phyloP scores from a whole-genome alignment of 352 stramenopile species.

The Phytophthora quininea region DNA sequence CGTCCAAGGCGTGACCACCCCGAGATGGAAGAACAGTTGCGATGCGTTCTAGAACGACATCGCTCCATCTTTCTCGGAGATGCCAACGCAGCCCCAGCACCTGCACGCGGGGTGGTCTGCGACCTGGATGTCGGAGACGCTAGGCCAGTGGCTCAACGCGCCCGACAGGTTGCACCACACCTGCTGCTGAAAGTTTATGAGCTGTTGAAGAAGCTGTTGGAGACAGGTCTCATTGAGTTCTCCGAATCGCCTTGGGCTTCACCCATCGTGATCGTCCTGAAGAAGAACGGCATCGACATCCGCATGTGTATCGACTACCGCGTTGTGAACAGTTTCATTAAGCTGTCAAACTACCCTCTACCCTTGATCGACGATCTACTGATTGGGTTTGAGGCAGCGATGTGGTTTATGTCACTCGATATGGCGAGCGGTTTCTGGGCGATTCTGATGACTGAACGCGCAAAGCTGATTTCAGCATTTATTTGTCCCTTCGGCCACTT shows the following conservation, averaged over 20 bases:
- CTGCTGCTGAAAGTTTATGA: not conserved
- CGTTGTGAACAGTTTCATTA: conserved; percentile 5
- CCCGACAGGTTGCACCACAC: not conserved
- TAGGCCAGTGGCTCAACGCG: too few relatives aligned
- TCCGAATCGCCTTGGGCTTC: too few relatives aligned
- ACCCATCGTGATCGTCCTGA: not conserved
- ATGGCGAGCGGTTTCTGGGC: not conserved
- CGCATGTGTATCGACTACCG: conserved; percentile 12
- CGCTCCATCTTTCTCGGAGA: too few relatives aligned
- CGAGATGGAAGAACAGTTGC: too few relatives aligned
- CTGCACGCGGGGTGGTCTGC: too few relatives aligned
- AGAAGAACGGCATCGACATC: conserved; percentile 7
- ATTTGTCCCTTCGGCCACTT: conserved; percentile 32
- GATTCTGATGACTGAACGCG: not conserved
- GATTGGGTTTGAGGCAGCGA: conserved; percentile 1
- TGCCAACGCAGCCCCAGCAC: too few relatives aligned
- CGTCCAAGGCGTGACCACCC: too few relatives aligned
- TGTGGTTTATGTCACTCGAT: not conserved
- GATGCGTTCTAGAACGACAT: too few relatives aligned
- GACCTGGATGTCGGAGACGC: too few relatives aligned
- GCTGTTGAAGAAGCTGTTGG: not conserved
- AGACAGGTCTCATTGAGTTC: not conserved
- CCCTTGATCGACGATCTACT: conserved; percentile 9
- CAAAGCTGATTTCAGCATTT: conserved; percentile 13
- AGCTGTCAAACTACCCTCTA: conserved; percentile 4